Conservation (phyloP, 2,329 filamentous ascomycete species). For the Colletotrichum sp. region DNA sequence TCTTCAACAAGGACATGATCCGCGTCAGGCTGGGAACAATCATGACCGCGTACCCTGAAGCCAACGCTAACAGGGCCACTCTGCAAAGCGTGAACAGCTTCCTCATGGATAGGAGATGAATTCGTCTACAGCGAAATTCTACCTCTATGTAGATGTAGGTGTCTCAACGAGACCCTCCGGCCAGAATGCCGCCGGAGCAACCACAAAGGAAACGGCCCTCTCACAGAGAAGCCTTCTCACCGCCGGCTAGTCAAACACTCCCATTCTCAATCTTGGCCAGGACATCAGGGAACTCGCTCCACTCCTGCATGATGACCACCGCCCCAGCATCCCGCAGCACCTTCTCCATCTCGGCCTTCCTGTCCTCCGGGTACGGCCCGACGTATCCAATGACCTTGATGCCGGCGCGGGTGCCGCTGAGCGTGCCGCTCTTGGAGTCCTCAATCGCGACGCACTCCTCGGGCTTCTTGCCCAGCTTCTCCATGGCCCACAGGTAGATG, state of each 20-base stretch:
- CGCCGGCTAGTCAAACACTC: conserved; percentile 22
- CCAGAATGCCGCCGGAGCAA: not conserved
- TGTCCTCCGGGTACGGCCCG: conserved; percentile 71
- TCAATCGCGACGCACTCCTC: conserved; percentile 81
- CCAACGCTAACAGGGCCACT: conserved; percentile 84
- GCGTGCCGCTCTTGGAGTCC: conserved; percentile 86
- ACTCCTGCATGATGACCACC: conserved; percentile 65
- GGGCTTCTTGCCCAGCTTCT: conserved; percentile 74
- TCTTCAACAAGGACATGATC: conserved; percentile 77
- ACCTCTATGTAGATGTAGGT: not conserved
- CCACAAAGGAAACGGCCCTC: not conserved
- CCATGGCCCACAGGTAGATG: conserved; percentile 81
- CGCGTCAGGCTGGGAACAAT: conserved; percentile 82
- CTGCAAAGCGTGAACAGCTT: conserved; percentile 92
- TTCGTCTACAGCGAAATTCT: not conserved
- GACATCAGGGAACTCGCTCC: conserved; percentile 58
- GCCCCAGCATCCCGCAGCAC: conserved; percentile 66
- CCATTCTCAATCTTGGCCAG: conserved; percentile 46
- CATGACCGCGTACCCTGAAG: conserved; percentile 77
- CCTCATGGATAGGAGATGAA: conserved; percentile 66
- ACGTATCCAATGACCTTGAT: conserved; percentile 88
- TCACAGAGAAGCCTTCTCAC: conserved; percentile 12
- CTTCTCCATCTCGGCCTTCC: conserved; percentile 70
- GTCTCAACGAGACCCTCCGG: not conserved
- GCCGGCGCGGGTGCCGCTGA: conserved; percentile 74